phyloP scores from a whole-genome alignment of 495 filamentous ascomycete genomes.

The Talaromyces liani region DNA sequence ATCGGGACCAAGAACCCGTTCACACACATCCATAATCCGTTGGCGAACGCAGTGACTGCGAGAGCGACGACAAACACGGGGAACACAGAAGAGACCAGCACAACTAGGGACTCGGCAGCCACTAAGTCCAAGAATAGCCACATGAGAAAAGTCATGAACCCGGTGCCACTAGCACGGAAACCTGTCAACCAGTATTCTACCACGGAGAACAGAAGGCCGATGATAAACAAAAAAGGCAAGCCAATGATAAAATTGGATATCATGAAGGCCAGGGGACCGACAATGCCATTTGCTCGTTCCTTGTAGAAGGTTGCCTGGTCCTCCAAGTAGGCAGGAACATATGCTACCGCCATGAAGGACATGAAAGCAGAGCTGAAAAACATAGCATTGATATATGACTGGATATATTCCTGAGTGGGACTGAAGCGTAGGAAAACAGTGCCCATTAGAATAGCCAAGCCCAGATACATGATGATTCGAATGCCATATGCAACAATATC shows the following conservation, averaged over 20 bases:
- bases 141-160: slow-evolving; percentile 74
- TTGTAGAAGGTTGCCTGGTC: slow-evolving; percentile 66
- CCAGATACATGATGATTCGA: slow-evolving; percentile 73
- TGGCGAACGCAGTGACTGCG: slow-evolving; percentile 70
- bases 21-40: slow-evolving; percentile 82
- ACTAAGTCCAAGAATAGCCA: slow-evolving; percentile 82
- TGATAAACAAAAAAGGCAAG: slow-evolving; percentile 57
- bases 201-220: slow-evolving; percentile 51
- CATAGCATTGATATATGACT: slow-evolving; percentile 74
- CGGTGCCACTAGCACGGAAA: slow-evolving; percentile 55
- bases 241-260: slow-evolving; percentile 79
- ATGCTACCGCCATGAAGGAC: slow-evolving; percentile 87
- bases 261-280: slow-evolving; percentile 63
- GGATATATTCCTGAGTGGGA: slow-evolving; percentile 58
- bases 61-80: slow-evolving; percentile 72
- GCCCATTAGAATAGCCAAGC: slow-evolving; percentile 76
- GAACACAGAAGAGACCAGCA: slow-evolving; percentile 62
- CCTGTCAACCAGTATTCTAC: slow-evolving; percentile 75
- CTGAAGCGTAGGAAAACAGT: slow-evolving; percentile 72
- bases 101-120: slow-evolving; percentile 73
- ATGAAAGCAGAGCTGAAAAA: slow-evolving; percentile 81
- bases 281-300: slow-evolving; percentile 72
- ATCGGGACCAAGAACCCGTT: slow-evolving; percentile 69
- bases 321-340: slow-evolving; percentile 73
- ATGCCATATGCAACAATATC: slow-evolving; percentile 83